A percentile compares a stretch with the other conserved stretches of the same genome.
Evolutionary conservation across 371 early-diverging fungal species (phyloP).

Genomic region (Mortierella sp.): DNA sequence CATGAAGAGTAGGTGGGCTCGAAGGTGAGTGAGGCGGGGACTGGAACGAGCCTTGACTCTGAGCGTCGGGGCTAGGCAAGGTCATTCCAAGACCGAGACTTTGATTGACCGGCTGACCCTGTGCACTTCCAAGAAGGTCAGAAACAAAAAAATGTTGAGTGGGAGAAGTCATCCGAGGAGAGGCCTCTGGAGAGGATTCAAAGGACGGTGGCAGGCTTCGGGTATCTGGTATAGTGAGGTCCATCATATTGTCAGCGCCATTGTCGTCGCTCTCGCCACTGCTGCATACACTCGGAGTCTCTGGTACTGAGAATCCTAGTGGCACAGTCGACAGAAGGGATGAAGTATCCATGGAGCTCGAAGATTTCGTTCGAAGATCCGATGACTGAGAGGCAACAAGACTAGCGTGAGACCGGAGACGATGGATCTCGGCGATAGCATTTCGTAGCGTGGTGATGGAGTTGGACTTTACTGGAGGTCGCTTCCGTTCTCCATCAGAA

Average conservation of each 20-base stretch:
- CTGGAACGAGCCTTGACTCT: neutral
- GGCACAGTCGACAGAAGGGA: neutral
- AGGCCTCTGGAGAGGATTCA: neutral
- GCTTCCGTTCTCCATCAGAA: constrained; percentile 15
- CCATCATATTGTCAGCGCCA: neutral
- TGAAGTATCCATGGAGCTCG: neutral
- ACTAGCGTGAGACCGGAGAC: constrained; percentile 26
- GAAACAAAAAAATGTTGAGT: neutral
- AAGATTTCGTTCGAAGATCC: neutral
- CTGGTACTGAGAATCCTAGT: neutral
- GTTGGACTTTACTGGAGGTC: constrained; percentile 52
- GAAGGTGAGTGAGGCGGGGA: constrained; percentile 1
- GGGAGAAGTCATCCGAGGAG: too few species aligned
- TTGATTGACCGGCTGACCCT: neutral
- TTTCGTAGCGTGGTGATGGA: constrained; percentile 49
- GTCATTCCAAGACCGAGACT: too few species aligned
- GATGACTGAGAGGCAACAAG: constrained; percentile 6
- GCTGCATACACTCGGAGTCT: neutral
- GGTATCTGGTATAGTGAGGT: too few species aligned
- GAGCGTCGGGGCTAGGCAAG: too few species aligned
- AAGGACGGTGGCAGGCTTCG: neutral
- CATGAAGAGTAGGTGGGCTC: neutral
- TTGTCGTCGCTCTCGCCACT: neutral
- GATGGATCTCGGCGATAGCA: constrained; percentile 49
- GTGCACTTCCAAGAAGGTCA: neutral